Conservation (phyloP, 169 alveolate genomes). For the Plasmodium coatneyi region DNA sequence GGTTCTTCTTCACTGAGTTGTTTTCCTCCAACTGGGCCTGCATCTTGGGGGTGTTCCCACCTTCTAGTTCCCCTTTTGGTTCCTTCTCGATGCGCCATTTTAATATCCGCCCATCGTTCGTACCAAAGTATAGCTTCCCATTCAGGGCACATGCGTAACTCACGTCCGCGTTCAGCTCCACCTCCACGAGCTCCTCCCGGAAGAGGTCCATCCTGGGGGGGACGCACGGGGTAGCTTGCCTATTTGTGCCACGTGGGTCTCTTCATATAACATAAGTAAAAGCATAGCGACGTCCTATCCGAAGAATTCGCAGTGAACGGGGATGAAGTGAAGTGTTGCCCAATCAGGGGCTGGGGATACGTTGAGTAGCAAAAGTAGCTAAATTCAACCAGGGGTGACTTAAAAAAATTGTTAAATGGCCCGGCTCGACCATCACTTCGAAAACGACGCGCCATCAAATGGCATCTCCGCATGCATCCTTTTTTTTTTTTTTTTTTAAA, state of each 20-base stretch:
- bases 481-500: too few species aligned
- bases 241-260: neutral
- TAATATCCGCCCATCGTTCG: neutral
- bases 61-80: neutral
- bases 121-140: neutral
- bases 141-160: conserved; percentile 10
- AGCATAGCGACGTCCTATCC: neutral
- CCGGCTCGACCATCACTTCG: neutral
- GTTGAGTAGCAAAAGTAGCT: neutral
- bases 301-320: too few species aligned
- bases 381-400: too few species aligned
- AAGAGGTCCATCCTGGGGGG: conserved; percentile 29
- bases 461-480: neutral
- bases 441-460: neutral
- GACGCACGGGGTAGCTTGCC: neutral
- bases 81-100: neutral
- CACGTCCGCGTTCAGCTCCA: conserved; percentile 5
- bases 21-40: neutral
- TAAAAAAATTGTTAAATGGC: neutral
- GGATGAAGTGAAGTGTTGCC: neutral
- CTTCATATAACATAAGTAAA: neutral
- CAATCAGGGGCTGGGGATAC: neutral
- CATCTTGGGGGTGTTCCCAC: neutral
- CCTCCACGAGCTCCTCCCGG: conserved; percentile 1
- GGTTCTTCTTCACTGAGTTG: conserved; percentile 6